Percentiles rank a stretch among this genome's conserved stretches.
Conservation (phyloP, 306 rosid genomes). For the Rubus parviflorus region DNA sequence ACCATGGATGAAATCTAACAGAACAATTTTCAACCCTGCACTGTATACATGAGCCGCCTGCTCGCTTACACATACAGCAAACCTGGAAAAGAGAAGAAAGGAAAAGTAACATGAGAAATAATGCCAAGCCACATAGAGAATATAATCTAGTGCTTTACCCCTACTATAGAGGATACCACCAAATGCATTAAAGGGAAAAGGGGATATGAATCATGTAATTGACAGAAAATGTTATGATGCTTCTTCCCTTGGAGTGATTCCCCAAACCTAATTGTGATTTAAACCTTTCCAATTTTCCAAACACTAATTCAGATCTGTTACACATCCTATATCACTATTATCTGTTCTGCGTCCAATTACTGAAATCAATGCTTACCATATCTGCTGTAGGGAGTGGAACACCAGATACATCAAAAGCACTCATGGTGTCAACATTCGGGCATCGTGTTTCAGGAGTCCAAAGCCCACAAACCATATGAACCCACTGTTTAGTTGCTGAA, state of each 20-base stretch:
- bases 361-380: constrained; percentile 37
- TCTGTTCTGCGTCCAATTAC: constrained; percentile 3
- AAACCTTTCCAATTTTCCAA: not conserved
- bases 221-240: not conserved
- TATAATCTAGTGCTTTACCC: not conserved
- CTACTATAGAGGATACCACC: too few relatives aligned
- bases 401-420: constrained; percentile 71
- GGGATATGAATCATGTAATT: not conserved
- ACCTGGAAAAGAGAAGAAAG: constrained; percentile 34
- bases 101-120: constrained; percentile 2
- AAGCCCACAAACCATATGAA: constrained; percentile 81
- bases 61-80: constrained; percentile 56
- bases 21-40: constrained; percentile 58
- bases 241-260: not conserved
- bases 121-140: constrained; percentile 10
- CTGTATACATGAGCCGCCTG: constrained; percentile 60
- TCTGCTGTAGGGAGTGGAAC: constrained; percentile 46
- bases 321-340: not conserved
- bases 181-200: not conserved
- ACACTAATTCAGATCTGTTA: not conserved
- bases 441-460: constrained; percentile 80
- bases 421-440: constrained; percentile 69
- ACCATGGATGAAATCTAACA: constrained; percentile 72
- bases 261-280: not conserved
- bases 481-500: constrained; percentile 64